These are phyloP conservation scores for Saccharomyces hybrid DNA, from an alignment of 1,139 yeast species.

Conservation along the genomic window DNA sequence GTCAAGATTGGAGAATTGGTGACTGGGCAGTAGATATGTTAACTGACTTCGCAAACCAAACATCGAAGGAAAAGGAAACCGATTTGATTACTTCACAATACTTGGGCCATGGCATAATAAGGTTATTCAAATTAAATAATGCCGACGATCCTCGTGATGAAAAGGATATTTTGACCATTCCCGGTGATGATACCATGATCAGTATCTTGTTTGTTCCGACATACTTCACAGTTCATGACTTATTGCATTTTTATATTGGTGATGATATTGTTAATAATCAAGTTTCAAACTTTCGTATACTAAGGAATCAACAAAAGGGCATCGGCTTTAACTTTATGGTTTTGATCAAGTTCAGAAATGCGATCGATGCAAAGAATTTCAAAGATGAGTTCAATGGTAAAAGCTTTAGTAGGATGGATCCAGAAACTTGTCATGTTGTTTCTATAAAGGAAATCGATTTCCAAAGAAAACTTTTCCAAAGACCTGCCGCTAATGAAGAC, in stretches of 20 bases:
- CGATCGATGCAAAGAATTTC: constrained; percentile 51
- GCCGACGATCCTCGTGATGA: constrained; percentile 11
- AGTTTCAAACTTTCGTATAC: constrained; percentile 64
- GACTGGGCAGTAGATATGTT: constrained; percentile 8
- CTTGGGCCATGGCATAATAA: constrained; percentile 65
- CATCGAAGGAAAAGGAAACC: constrained; percentile 7
- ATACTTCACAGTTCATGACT: constrained; percentile 77
- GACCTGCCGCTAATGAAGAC: constrained; percentile 8
- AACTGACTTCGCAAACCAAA: constrained; percentile 2
- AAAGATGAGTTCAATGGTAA: constrained; percentile 34
- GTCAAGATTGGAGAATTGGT: constrained; percentile 16
- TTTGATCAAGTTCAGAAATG: constrained; percentile 59
- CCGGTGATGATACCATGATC: constrained; percentile 57
- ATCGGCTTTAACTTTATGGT: constrained; percentile 60
- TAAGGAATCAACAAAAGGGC: constrained; percentile 52
- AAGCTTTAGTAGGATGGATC: constrained; percentile 68
- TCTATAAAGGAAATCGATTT: constrained; percentile 50
- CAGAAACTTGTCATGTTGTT: constrained; percentile 79
- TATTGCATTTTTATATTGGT: constrained; percentile 57
- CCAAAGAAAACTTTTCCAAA: constrained; percentile 26
- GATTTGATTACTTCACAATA: constrained; percentile 31
- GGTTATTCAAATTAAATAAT: constrained; percentile 48
- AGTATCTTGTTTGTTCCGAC: constrained; percentile 82
- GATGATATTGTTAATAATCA: constrained; percentile 50
- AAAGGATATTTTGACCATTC: constrained; percentile 20